Evolutionary conservation across 805 yeast genomes (phyloP), one percentile per base, ranked within the genome.

Genomic region (Monosporozyma aquatica): DNA sequence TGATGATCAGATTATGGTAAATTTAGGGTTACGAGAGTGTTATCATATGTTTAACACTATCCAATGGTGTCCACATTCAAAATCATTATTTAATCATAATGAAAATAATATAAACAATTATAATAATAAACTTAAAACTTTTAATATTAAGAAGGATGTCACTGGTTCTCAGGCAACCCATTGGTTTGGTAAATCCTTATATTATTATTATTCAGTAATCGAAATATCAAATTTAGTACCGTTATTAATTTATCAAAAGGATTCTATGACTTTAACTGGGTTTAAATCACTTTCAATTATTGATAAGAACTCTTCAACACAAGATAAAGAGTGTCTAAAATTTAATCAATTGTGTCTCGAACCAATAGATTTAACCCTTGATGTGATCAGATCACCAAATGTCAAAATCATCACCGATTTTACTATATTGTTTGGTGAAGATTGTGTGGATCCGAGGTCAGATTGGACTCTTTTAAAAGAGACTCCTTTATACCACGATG

Each of bases 361-460:
- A 13, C 26, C 37, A 2, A 23, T 34, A 11, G 27, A 21, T 22
- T 22, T 34, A 34, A 34, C 37, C 7, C 9, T 23, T n/a, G 37
- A 34, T 18, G 35, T 32, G 13, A 18, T 32, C n/a, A 32, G 18
- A 32, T 18, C 35, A 4, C 17, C 14, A 18, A 23, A 37, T 15
- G 20, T 32, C 13, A 10, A 23, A 8, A 37, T 37, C 13, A 34
- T 81, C 6, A 72, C 78, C 6, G 84, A 72, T 11, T 52, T 87
- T 10, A 86, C 83, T 48, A 69, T 86, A 1, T 62, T 89, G 27
- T 87, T 78, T 64, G 94, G 95, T 1, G 55, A 59, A 2, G 85
- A 79, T 48, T 80, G 84, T 1, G 76, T 74, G 3, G 95, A 86
- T 41, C 94, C 95, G 3, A 67, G 95, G 43, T 76, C 77, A 0